Conservation (phyloP, 2,329 filamentous ascomycete genomes). For the Aspergillus ochraceus region DNA sequence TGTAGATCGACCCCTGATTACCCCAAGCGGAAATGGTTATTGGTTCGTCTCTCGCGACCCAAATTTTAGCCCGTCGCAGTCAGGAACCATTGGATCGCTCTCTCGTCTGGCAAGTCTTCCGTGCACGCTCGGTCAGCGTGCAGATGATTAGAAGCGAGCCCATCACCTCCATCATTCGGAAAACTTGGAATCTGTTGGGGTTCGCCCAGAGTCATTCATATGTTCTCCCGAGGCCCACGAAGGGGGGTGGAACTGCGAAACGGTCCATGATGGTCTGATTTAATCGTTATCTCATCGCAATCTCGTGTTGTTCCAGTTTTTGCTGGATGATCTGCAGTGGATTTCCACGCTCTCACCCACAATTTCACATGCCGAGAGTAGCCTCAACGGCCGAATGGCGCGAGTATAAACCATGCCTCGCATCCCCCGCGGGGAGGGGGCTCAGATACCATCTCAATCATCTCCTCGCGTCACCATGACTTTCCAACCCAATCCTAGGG, state of each 20-base stretch:
- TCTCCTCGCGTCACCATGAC: conserved; percentile 7
- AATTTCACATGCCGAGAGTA: not conserved
- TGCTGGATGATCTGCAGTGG: not conserved
- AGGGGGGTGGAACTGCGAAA: not conserved
- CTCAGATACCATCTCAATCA: not conserved
- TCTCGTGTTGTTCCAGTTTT: not conserved
- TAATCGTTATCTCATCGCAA: not conserved
- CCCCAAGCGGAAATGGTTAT: not conserved
- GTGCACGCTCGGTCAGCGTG: not conserved
- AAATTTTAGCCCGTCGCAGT: not conserved
- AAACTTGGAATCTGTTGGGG: not conserved
- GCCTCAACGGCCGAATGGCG: not conserved
- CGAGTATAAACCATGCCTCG: not conserved
- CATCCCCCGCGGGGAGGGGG: not conserved
- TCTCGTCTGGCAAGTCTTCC: not conserved
- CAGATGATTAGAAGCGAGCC: not conserved
- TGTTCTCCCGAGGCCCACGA: not conserved
- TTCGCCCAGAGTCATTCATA: not conserved
- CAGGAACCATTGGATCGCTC: not conserved
- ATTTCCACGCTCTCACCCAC: not conserved
- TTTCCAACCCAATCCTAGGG: conserved; percentile 24
- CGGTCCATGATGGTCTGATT: not conserved
- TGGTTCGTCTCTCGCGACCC: not conserved
- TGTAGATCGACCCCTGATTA: not conserved
- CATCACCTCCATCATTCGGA: not conserved